A percentile compares a stretch with the other conserved stretches of the same genome.
Evolutionary conservation across 345 rosid species (phyloP).

Genomic region (Theobroma cacao): DNA sequence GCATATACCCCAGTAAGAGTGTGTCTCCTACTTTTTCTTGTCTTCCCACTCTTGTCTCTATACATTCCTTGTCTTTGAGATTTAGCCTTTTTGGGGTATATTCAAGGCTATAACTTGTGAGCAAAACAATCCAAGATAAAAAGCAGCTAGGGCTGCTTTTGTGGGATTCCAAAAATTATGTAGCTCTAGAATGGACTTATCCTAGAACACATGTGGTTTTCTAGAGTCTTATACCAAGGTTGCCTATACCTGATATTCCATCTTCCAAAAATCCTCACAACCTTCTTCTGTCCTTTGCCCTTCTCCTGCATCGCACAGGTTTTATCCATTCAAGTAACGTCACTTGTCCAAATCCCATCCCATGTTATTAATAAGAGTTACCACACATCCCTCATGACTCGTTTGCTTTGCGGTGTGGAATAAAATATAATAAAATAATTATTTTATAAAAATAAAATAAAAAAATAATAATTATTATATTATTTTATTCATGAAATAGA

Average conservation of each 20-base stretch:
- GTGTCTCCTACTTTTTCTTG: slow-evolving; percentile 18
- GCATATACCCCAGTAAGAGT: slow-evolving; percentile 15
- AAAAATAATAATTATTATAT: no score
- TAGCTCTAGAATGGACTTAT: slow-evolving; percentile 17
- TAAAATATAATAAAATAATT: no score
- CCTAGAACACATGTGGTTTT: slow-evolving; percentile 18
- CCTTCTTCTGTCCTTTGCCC: neutral
- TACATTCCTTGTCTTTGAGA: slow-evolving; percentile 9
- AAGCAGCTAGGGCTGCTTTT: slow-evolving; percentile 5
- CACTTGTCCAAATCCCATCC: no score
- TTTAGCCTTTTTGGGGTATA: slow-evolving; percentile 1
- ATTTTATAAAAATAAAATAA: no score
- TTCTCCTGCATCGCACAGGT: neutral
- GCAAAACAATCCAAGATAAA: slow-evolving; percentile 16
- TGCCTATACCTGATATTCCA: neutral
- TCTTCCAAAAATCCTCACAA: neutral
- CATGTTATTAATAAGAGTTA: no score
- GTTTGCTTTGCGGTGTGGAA: no score
- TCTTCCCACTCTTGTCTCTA: slow-evolving; percentile 28
- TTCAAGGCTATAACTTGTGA: slow-evolving; percentile 7
- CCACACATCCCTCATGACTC: no score
- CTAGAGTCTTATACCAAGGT: neutral
- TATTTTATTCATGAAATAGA: no score
- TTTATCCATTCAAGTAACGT: no score
- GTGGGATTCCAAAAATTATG: slow-evolving; percentile 13